These are phyloP conservation scores for Metschnikowia picachoensis DNA, from an alignment of 805 yeast genomes.

Conservation along the genomic window DNA sequence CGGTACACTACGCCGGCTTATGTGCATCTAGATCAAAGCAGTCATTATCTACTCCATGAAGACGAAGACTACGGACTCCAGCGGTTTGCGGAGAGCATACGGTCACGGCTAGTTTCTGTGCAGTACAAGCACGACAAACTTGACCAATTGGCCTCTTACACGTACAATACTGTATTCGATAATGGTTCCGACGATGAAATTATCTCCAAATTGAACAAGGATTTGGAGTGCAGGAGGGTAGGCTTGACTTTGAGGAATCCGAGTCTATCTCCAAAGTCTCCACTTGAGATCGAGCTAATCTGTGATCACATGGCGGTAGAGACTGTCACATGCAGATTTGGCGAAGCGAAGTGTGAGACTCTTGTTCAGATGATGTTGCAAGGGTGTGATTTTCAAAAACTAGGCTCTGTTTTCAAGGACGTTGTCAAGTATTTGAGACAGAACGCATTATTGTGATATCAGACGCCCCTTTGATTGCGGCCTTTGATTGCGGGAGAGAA, in stretches of 20 bases:
- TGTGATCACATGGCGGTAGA: constrained; percentile 21
- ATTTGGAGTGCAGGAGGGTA: constrained; percentile 26
- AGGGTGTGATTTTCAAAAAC: constrained; percentile 4
- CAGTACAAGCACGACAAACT: constrained; percentile 34
- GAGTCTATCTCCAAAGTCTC: background rate
- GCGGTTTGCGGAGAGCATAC: constrained; percentile 22
- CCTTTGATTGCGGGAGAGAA: too few relatives aligned
- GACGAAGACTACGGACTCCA: constrained; percentile 18
- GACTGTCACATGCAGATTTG: constrained; percentile 1
- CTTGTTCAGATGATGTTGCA: constrained; percentile 10
- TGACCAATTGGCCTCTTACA: constrained; percentile 13
- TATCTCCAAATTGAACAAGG: constrained; percentile 20
- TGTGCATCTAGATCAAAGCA: constrained; percentile 23
- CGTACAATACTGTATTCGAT: background rate
- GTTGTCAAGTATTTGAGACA: constrained; percentile 7
- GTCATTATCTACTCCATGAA: constrained; percentile 9
- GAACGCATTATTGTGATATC: background rate
- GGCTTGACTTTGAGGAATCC: constrained; percentile 3
- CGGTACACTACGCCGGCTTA: constrained; percentile 36
- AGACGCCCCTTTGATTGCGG: background rate
- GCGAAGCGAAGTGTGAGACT: background rate
- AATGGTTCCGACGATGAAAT: constrained; percentile 2
- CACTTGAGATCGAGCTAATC: constrained; percentile 18
- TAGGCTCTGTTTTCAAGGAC: constrained; percentile 1
- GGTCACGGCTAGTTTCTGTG: constrained; percentile 21